Evolutionary conservation across 2,329 filamentous ascomycete genomes (phyloP).

Genomic region (Fusarium sp.): DNA sequence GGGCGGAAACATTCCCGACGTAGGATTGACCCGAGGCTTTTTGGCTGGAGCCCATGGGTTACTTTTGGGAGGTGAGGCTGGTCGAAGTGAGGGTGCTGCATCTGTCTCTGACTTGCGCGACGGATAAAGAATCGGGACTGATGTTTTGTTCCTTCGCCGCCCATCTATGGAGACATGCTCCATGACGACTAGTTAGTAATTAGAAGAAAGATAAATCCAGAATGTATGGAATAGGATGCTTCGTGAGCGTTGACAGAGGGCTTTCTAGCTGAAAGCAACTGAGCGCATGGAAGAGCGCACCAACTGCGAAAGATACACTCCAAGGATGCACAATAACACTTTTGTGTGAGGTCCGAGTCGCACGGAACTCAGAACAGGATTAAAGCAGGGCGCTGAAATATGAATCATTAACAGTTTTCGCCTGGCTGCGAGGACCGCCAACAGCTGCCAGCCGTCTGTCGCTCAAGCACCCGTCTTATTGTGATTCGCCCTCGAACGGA

Average conservation of each 20-base stretch:
- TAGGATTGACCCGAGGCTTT: neutral
- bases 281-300: slow-evolving; percentile 22
- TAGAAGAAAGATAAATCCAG: neutral
- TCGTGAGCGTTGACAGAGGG: slow-evolving; percentile 1
- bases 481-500: slow-evolving; percentile 30
- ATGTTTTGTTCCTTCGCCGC: slow-evolving; percentile 32
- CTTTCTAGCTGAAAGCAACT: slow-evolving; percentile 16
- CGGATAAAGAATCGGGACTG: slow-evolving; percentile 5
- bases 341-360: slow-evolving; percentile 22
- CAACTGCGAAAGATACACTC: slow-evolving; percentile 20
- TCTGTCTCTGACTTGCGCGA: slow-evolving; percentile 23
- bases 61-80: slow-evolving; percentile 48
- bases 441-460: slow-evolving; percentile 40
- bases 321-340: slow-evolving; percentile 29
- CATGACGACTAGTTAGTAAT: slow-evolving; percentile 25
- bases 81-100: slow-evolving; percentile 37
- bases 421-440: slow-evolving; percentile 3
- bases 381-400: neutral
- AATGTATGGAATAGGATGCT: neutral
- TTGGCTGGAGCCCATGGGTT: slow-evolving; percentile 47
- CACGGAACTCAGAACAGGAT: slow-evolving; percentile 26
- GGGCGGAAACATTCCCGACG: slow-evolving; percentile 34
- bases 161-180: slow-evolving; percentile 44
- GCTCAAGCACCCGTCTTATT: slow-evolving; percentile 5
- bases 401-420: slow-evolving; percentile 26